A percentile compares a stretch with the other conserved stretches of the same genome.
These are phyloP conservation scores for Vanderwaltozyma yarrowii DNA, from an alignment of 805 yeast genomes.

Conservation along the genomic window DNA sequence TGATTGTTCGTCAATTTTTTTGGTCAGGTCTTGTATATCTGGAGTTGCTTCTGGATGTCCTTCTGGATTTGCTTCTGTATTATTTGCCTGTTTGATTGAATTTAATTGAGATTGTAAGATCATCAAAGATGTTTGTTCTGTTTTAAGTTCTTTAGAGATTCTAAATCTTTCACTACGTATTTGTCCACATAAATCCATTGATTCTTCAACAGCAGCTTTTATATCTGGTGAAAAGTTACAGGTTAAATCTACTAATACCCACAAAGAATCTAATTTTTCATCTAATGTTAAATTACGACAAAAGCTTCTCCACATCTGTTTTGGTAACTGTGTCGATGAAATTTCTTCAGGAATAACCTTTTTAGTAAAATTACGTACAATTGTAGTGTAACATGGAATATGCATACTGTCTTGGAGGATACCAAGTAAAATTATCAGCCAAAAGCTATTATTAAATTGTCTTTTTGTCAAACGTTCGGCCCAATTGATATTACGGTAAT, in stretches of 20 bases:
- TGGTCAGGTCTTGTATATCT: neutral
- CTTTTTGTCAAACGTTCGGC: slow-evolving; percentile 65
- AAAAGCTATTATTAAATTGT: slow-evolving; percentile 70
- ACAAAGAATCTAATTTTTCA: slow-evolving; percentile 46
- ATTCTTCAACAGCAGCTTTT: slow-evolving; percentile 23
- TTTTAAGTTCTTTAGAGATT: slow-evolving; percentile 20
- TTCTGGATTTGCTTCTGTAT: too few species aligned
- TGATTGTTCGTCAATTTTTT: slow-evolving; percentile 19
- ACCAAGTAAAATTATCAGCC: slow-evolving; percentile 75
- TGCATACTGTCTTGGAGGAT: slow-evolving; percentile 36
- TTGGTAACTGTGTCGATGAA: slow-evolving; percentile 22
- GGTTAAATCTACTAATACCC: slow-evolving; percentile 54
- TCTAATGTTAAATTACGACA: slow-evolving; percentile 40
- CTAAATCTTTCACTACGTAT: slow-evolving; percentile 28
- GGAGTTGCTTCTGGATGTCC: slow-evolving; percentile 9
- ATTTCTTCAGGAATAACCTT: slow-evolving; percentile 38
- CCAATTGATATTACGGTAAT: slow-evolving; percentile 61
- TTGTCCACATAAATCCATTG: slow-evolving; percentile 25
- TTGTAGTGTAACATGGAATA: slow-evolving; percentile 19
- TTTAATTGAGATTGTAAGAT: slow-evolving; percentile 4
- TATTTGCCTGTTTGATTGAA: neutral
- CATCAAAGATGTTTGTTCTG: slow-evolving; percentile 10
- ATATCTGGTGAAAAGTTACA: slow-evolving; percentile 24
- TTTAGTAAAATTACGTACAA: slow-evolving; percentile 41
- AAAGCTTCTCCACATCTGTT: slow-evolving; percentile 42